A percentile compares a stretch with the other conserved stretches of the same genome.
These are phyloP conservation scores for Trichoderma hamatum DNA, from an alignment of 2,329 filamentous ascomycete genomes.

Conservation along the genomic window DNA sequence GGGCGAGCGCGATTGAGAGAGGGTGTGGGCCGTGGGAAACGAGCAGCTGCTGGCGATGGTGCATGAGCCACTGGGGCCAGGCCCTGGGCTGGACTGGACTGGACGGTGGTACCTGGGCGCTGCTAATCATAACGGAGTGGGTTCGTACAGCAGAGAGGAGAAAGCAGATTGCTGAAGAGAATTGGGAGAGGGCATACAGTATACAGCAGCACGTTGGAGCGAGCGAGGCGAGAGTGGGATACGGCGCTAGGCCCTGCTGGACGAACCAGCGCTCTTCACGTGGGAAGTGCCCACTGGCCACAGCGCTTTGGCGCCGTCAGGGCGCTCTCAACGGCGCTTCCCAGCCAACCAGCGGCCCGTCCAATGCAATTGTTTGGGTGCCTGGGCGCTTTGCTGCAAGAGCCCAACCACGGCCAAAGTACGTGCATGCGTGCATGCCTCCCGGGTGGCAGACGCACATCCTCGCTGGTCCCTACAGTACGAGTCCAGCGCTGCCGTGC, in stretches of 20 bases:
- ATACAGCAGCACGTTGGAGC: neutral
- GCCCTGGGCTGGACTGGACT: constrained; percentile 5
- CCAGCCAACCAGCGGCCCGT: constrained; percentile 16
- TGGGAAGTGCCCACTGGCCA: neutral
- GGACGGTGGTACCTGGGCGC: neutral
- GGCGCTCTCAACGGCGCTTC: neutral
- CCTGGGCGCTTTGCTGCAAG: constrained; percentile 22
- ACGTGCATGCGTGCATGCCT: neutral
- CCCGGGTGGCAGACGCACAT: neutral
- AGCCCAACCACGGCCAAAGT: constrained; percentile 14
- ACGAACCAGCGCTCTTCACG: neutral
- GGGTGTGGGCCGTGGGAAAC: constrained; percentile 19
- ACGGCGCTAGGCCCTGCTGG: neutral
- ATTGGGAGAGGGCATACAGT: neutral
- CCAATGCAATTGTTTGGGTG: constrained; percentile 6
- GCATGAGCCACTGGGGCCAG: constrained; percentile 24
- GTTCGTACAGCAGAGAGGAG: neutral
- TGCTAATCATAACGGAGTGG: neutral
- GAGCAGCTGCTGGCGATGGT: constrained; percentile 12
- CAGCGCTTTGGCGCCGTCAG: neutral
- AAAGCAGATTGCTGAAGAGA: neutral
- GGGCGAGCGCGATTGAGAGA: constrained; percentile 12
- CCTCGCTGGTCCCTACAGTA: neutral
- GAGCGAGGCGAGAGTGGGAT: neutral
- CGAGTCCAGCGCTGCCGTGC: neutral